Conservation (phyloP, 345 rosid genomes). For the Boechera retrofracta region DNA sequence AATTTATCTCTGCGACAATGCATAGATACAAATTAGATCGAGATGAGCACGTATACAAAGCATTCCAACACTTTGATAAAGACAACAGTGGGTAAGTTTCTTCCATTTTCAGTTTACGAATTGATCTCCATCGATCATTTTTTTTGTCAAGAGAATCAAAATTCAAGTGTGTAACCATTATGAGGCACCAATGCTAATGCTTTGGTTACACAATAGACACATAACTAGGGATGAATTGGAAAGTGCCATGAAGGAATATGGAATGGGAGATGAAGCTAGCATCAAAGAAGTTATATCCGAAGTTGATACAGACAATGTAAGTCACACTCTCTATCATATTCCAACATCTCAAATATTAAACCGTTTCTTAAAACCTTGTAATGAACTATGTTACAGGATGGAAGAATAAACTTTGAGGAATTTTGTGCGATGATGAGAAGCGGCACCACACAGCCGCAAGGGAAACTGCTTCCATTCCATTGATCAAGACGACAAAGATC, state of each 20-base stretch:
- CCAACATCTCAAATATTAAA: conserved; percentile 1
- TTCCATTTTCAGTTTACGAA: conserved; percentile 5
- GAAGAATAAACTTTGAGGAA: conserved; percentile 87
- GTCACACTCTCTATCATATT: conserved; percentile 26
- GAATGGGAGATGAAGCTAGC: conserved; percentile 83
- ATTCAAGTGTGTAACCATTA: neutral
- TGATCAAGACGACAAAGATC: conserved; percentile 24
- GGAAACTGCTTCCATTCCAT: conserved; percentile 48
- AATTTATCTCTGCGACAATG: conserved; percentile 93
- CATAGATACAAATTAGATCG: conserved; percentile 69
- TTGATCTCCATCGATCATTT: neutral
- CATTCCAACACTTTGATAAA: conserved; percentile 81
- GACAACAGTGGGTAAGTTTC: conserved; percentile 72
- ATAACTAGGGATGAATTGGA: conserved; percentile 91
- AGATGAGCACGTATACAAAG: conserved; percentile 78
- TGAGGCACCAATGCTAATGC: neutral
- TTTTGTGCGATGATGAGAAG: conserved; percentile 96
- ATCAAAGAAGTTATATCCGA: conserved; percentile 81
- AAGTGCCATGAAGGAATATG: conserved; percentile 86
- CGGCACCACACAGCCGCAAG: conserved; percentile 58
- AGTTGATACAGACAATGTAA: conserved; percentile 91
- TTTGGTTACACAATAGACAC: conserved; percentile 45
- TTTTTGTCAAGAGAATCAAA: neutral
- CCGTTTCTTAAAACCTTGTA: neutral
- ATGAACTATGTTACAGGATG: conserved; percentile 58